phyloP scores from a whole-genome alignment of 2,329 filamentous ascomycete species.

The Epichloe amarillans region DNA sequence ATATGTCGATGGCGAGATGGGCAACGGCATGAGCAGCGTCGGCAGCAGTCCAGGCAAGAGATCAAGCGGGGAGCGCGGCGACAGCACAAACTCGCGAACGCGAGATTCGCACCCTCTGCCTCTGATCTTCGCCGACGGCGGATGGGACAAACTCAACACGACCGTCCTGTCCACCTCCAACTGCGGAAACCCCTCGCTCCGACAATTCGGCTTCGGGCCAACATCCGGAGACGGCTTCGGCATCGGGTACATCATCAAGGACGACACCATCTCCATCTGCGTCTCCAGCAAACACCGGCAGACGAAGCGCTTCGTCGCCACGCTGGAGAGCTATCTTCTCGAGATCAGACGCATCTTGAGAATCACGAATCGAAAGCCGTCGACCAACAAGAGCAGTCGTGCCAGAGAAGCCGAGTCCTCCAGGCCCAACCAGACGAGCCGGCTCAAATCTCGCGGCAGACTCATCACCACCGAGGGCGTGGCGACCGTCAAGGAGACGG shows the following conservation, averaged over 20 bases:
- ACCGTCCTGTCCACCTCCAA: constrained; percentile 96
- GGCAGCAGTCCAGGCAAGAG: constrained; percentile 38
- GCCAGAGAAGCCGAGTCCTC: constrained; percentile 38
- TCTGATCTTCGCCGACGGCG: constrained; percentile 69
- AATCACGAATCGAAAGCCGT: constrained; percentile 42
- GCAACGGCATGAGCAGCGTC: constrained; percentile 40
- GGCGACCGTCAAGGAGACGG: constrained; percentile 30
- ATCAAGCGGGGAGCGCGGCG: constrained; percentile 35
- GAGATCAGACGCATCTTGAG: constrained; percentile 79
- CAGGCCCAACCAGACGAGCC: constrained; percentile 25
- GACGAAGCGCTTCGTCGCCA: constrained; percentile 79
- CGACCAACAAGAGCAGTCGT: constrained; percentile 30
- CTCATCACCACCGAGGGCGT: constrained; percentile 45
- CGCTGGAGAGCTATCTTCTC: constrained; percentile 77
- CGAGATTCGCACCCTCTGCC: constrained; percentile 45
- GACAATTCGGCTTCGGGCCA: constrained; percentile 93
- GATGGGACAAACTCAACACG: constrained; percentile 91
- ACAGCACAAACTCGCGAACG: constrained; percentile 40
- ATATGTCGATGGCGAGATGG: constrained; percentile 54
- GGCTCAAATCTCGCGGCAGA: constrained; percentile 59
- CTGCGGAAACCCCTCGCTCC: constrained; percentile 87
- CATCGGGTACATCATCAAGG: constrained; percentile 97
- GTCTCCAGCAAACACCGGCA: constrained; percentile 89
- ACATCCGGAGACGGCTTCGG: constrained; percentile 90
- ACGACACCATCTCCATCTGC: constrained; percentile 66